Base-by-base conservation (phyloP, 1,139 yeast genomes). In the Geotrichum bryndzae region DNA sequence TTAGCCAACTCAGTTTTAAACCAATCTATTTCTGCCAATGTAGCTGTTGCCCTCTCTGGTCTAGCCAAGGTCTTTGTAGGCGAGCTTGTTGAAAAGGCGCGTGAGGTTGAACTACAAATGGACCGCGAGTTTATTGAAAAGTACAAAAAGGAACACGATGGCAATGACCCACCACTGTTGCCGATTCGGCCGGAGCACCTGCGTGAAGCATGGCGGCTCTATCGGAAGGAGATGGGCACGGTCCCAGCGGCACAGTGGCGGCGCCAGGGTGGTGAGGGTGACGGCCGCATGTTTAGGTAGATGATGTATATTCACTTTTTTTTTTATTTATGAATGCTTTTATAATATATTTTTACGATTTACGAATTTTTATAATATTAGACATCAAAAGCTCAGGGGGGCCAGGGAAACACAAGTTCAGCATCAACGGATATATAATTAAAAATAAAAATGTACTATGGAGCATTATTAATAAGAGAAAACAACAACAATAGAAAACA, bases 61-160 rank as follows among this genome's bases (percentile, higher is more conserved):
- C 82, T 91, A 62, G 87, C 96, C 2, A 92, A 92, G 72, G 89
- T 90, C 71, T 88, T 89, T 72, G 82, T 91, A 15, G 96, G 97
- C 11, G 97, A 94, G 68, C 82, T 92, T 8, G 87, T 92, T 27
- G 96, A 94, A 64, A 80, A 84, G 68, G 96, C 97, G 0, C 80
- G 87, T 64, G 88, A 84, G 62, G 84, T 87, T 0, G 79, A 76
- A 62, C 66, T 61, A 33, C 66, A 73, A 22, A 68, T 68, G 70
- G 73, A 73, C 31, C 6, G 58, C 1, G 58, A 60, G 52, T 53
- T 54, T n/a, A 48, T 57, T 54, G 60, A 35, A 29, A 51, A 53
- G 25, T 52, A 63, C 10, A 31, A 70, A 60, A 67, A 68, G 53
- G 64, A 74, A 51, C 74, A 73, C 2, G 62, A 65, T 11, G 68